A percentile compares a stretch with the other conserved stretches of the same genome.
Evolutionary conservation across 2,329 filamentous ascomycete species (phyloP).

Genomic region (Magnaporthiopsis incrustans): DNA sequence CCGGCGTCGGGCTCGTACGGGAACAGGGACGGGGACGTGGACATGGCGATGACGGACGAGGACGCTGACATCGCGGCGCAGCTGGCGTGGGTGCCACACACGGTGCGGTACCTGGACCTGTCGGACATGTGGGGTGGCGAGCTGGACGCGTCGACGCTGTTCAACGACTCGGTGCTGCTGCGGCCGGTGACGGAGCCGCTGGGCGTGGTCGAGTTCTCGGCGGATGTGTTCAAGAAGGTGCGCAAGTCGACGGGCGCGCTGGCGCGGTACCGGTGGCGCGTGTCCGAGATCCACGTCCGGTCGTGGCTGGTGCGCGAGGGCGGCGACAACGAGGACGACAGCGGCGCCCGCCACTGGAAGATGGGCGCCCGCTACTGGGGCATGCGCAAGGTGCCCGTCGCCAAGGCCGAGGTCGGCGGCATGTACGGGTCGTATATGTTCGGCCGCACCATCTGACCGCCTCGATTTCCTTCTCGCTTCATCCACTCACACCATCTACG

Average conservation of each 20-base stretch:
- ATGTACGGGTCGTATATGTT: slow-evolving; percentile 77
- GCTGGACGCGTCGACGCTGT: slow-evolving; percentile 48
- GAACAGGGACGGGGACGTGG: slow-evolving; percentile 10
- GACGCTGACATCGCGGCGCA: slow-evolving; percentile 21
- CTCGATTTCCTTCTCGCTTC: too few species aligned
- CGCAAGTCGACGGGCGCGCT: slow-evolving; percentile 55
- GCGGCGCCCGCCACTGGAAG: slow-evolving; percentile 58
- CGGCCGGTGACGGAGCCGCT: slow-evolving; percentile 55
- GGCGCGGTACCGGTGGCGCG: slow-evolving; percentile 57
- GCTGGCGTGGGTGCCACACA: slow-evolving; percentile 43
- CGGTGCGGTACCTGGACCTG: slow-evolving; percentile 68
- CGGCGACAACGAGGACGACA: slow-evolving; percentile 21
- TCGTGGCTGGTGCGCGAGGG: slow-evolving; percentile 57
- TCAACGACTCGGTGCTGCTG: slow-evolving; percentile 47
- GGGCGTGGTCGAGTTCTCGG: slow-evolving; percentile 67
- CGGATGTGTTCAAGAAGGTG: slow-evolving; percentile 58
- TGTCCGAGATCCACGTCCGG: slow-evolving; percentile 59
- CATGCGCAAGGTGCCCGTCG: slow-evolving; percentile 87
- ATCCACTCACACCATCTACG: background rate
- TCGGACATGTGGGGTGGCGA: slow-evolving; percentile 60
- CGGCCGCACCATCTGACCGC: slow-evolving; percentile 49
- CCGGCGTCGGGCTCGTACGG: background rate
- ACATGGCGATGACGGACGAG: slow-evolving; percentile 23
- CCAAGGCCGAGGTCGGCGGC: slow-evolving; percentile 82
- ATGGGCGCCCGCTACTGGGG: slow-evolving; percentile 81